These are phyloP conservation scores for Pythium sukuiense DNA, from an alignment of 352 stramenopile species.

Conservation along the genomic window DNA sequence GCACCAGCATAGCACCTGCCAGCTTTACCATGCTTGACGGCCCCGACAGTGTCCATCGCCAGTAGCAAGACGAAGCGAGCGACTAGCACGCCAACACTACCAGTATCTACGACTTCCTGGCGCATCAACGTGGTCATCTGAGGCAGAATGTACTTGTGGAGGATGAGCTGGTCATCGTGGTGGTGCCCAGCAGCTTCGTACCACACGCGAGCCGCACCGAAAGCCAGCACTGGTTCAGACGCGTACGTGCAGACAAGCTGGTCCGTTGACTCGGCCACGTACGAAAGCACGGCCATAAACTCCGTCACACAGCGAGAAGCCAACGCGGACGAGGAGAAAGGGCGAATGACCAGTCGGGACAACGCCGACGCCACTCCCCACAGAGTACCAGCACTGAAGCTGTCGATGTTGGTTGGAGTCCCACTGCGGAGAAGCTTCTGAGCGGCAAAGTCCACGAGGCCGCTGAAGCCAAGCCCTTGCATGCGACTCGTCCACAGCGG, in stretches of 20 bases:
- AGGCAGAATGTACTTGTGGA: slow-evolving; percentile 3
- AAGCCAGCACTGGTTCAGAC: slow-evolving; percentile 33
- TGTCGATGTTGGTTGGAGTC: neutral
- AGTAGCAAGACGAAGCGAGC: slow-evolving; percentile 15
- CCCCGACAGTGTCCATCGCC: slow-evolving; percentile 12
- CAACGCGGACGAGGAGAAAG: slow-evolving; percentile 18
- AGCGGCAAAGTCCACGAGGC: neutral
- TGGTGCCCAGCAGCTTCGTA: neutral
- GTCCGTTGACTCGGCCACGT: slow-evolving; percentile 22
- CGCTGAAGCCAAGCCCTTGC: neutral
- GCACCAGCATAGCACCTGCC: neutral
- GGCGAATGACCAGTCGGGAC: slow-evolving; percentile 31
- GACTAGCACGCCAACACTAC: slow-evolving; percentile 1
- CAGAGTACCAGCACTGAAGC: slow-evolving; percentile 8
- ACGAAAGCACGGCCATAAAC: slow-evolving; percentile 28
- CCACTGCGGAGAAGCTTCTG: neutral
- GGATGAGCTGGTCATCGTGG: neutral
- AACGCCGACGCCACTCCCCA: slow-evolving; percentile 30
- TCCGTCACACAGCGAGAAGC: slow-evolving; percentile 26
- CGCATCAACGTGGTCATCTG: slow-evolving; percentile 4
- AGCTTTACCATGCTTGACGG: neutral
- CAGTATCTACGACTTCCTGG: slow-evolving; percentile 16
- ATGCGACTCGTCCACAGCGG: neutral
- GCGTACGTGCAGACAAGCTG: slow-evolving; percentile 23
- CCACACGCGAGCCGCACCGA: slow-evolving; percentile 33